Base-by-base conservation (phyloP, 768 basidiomycete species). In the Multifurca ochricompacta region DNA sequence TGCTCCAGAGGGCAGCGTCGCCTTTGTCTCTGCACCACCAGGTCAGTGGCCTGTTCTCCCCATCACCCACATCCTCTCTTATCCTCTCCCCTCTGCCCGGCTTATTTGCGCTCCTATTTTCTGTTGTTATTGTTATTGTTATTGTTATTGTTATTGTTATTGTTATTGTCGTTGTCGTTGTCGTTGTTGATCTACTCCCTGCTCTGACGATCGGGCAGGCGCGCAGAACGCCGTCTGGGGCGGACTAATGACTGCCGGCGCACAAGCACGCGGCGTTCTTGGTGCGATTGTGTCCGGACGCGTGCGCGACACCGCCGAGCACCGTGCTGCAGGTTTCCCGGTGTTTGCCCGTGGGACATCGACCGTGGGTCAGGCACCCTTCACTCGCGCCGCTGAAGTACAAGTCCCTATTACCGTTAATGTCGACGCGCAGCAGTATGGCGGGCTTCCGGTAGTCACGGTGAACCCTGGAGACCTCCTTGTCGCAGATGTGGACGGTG, bases 211-310 rank as follows among this genome's bases (percentile, higher is more conserved):
- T 34, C 37, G n/a, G 36, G 42, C 66, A 85, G 88, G 81, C 51
- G 71, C 75, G 25, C 85, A 85, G 68, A 86, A 82, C 62, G 90
- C 91, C 4, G 87, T 91, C 6, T 95, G 92, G 92, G 91, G 92
- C 21, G 91, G 92, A 18, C 79, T 91, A 45, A 91, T 92, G 91
- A 83, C 89, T 10, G 87, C 88, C 0, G 89, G 89, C 19, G 91
- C 91, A 1, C 78, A 81, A 64, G 77, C 80, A 11, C 81, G 83
- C 52, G 77, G 77, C 18, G 83, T 82, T 11, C 71, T 73, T 21
- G 92, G 89, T 10, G 89, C 86, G 42, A 73, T 95, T 37, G 85
- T 95, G 55, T 87, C 85, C 40, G 90, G 90, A 9, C 80, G 90
- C 14, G 90, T 87, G 69, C 78, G 93, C 63, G 93, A 97, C 69